Conservation (phyloP, 2,329 filamentous ascomycete species). For the Colletotrichum trifolii region DNA sequence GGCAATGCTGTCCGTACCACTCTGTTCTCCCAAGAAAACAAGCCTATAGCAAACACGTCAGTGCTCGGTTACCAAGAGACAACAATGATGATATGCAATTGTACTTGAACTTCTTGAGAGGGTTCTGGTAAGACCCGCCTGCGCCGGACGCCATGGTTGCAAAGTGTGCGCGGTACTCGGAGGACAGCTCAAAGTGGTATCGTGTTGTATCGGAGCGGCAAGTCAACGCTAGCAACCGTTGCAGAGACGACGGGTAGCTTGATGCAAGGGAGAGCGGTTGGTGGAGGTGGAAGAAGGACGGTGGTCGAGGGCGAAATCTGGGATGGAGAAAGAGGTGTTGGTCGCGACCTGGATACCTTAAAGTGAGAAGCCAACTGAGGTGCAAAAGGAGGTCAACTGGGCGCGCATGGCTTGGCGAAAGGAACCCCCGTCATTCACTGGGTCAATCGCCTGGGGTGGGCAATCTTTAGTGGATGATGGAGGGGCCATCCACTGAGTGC, state of each 20-base stretch:
- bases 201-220: background rate
- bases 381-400: conserved; percentile 33
- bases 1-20: conserved; percentile 74
- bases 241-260: background rate
- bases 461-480: too few species aligned
- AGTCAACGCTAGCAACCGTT: background rate
- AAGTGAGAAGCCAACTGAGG: conserved; percentile 14
- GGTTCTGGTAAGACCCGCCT: conserved; percentile 95
- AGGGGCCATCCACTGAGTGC: too few species aligned
- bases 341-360: conserved; percentile 15
- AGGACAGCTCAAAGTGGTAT: conserved; percentile 24
- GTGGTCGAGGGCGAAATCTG: background rate
- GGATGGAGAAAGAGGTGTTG: conserved; percentile 13
- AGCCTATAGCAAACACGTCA: conserved; percentile 66
- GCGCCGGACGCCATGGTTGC: conserved; percentile 75
- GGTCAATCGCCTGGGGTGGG: background rate
- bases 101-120: conserved; percentile 99
- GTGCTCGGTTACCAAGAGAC: background rate
- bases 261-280: conserved; percentile 23
- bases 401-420: conserved; percentile 23
- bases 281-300: background rate
- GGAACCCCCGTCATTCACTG: conserved; percentile 27
- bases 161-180: conserved; percentile 22
- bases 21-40: conserved; percentile 98
- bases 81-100: conserved; percentile 26